phyloP scores from a whole-genome alignment of 495 filamentous ascomycete species.

The Penicillium steckii region DNA sequence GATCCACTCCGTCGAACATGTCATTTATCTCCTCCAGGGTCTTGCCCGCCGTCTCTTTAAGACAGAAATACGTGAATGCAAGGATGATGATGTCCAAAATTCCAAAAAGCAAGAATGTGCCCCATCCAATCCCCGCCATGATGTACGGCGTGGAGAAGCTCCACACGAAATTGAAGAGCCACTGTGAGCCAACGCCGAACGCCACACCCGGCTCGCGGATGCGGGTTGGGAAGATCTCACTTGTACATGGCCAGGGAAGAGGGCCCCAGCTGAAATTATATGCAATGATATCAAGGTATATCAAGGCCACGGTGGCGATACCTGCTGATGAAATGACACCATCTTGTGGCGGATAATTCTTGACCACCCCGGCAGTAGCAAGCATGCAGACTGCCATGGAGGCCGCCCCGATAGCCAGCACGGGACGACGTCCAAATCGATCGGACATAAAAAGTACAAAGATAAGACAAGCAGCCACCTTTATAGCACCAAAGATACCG shows the following conservation, averaged over 20 bases:
- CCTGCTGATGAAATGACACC: conserved; percentile 39
- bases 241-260: conserved; percentile 35
- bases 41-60: conserved; percentile 67
- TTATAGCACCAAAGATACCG: conserved; percentile 52
- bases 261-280: conserved; percentile 46
- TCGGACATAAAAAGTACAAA: conserved; percentile 56
- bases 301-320: conserved; percentile 46
- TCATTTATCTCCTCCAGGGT: conserved; percentile 69
- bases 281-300: conserved; percentile 49
- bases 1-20: conserved; percentile 49
- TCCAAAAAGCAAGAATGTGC: conserved; percentile 51
- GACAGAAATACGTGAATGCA: conserved; percentile 41
- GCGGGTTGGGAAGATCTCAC: conserved; percentile 50
- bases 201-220: conserved; percentile 51
- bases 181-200: conserved; percentile 47
- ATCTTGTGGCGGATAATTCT: conserved; percentile 41
- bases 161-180: conserved; percentile 55
- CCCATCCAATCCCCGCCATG: conserved; percentile 46
- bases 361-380: conserved; percentile 53
- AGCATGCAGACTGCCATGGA: conserved; percentile 55
- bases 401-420: conserved; percentile 51
- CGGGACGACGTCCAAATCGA: conserved; percentile 51
- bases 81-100: conserved; percentile 38
- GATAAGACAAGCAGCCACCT: conserved; percentile 48
- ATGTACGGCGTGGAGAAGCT: conserved; percentile 52